Conservation (phyloP, 2,329 filamentous ascomycete species). For the Fusarium algeriense region DNA sequence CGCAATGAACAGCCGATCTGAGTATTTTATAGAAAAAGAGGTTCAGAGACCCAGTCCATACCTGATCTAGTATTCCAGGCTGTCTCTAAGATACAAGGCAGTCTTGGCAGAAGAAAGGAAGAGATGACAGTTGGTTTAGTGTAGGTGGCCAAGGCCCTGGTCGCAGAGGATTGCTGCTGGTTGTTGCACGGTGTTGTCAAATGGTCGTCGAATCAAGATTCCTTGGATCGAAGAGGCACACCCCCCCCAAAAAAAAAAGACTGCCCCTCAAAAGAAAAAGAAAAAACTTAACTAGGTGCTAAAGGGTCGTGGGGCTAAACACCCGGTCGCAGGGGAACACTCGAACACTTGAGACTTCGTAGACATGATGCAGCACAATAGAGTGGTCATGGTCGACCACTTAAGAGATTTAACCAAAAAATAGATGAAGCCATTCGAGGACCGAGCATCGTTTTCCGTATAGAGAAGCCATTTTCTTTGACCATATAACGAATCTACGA, state of each 20-base stretch:
- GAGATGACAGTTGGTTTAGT: conserved; percentile 8
- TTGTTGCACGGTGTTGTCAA: conserved; percentile 40
- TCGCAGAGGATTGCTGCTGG: conserved; percentile 26
- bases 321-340: conserved; percentile 25
- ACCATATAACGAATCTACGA: background rate
- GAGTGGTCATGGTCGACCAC: background rate
- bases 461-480: background rate
- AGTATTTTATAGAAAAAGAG: conserved; percentile 6
- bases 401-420: background rate
- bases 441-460: background rate
- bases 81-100: background rate
- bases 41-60: conserved; percentile 18
- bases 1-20: conserved; percentile 32
- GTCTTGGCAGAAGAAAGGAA: conserved; percentile 8
- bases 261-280: conserved; percentile 33
- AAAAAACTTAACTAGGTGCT: conserved; percentile 13
- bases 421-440: background rate
- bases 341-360: conserved; percentile 29
- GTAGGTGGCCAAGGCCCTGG: conserved; percentile 18
- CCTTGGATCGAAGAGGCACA: conserved; percentile 36
- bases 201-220: conserved; percentile 49
- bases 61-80: background rate
- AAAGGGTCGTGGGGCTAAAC: conserved; percentile 41
- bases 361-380: background rate
- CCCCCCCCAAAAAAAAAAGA: conserved; percentile 36